These are phyloP conservation scores for Coniochaeta sp. DNA, from an alignment of 2,329 filamentous ascomycete genomes.

Conservation along the genomic window DNA sequence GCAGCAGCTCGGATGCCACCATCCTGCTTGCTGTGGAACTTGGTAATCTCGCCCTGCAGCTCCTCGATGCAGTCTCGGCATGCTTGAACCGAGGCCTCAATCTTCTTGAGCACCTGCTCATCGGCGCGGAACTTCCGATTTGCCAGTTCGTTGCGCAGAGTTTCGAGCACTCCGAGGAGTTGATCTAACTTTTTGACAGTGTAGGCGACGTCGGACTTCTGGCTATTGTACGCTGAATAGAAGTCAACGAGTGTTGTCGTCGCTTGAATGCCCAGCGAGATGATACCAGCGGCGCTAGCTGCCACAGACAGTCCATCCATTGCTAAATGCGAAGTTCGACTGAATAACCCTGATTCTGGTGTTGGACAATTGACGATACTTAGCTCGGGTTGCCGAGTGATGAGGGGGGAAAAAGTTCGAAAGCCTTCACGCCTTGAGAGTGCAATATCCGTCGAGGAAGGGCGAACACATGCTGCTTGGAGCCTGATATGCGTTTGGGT, in stretches of 20 bases:
- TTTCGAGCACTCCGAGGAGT: conserved; percentile 17
- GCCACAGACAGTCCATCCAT: not conserved
- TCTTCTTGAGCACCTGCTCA: conserved; percentile 14
- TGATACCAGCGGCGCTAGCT: conserved; percentile 9
- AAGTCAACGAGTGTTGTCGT: conserved; percentile 23
- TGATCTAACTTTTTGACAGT: conserved; percentile 16
- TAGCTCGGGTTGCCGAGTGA: too few species aligned
- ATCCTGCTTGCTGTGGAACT: conserved; percentile 13
- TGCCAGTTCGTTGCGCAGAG: conserved; percentile 9
- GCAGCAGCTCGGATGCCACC: conserved; percentile 6
- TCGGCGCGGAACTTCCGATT: conserved; percentile 15
- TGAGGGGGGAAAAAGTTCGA: too few species aligned
- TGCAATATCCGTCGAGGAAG: too few species aligned
- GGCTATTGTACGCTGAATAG: conserved; percentile 21
- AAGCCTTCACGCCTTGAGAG: too few species aligned
- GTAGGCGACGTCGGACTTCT: conserved; percentile 16
- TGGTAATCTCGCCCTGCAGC: conserved; percentile 16
- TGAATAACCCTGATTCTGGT: too few species aligned
- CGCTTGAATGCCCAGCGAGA: conserved; percentile 28
- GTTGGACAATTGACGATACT: too few species aligned
- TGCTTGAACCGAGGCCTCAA: conserved; percentile 16
- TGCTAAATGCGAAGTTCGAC: not conserved
- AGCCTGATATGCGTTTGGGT: too few species aligned
- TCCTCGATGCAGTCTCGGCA: conserved; percentile 21
- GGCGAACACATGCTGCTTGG: too few species aligned